Conservation (phyloP, 164 flowering plant species). For the Nelumbo lutea region DNA sequence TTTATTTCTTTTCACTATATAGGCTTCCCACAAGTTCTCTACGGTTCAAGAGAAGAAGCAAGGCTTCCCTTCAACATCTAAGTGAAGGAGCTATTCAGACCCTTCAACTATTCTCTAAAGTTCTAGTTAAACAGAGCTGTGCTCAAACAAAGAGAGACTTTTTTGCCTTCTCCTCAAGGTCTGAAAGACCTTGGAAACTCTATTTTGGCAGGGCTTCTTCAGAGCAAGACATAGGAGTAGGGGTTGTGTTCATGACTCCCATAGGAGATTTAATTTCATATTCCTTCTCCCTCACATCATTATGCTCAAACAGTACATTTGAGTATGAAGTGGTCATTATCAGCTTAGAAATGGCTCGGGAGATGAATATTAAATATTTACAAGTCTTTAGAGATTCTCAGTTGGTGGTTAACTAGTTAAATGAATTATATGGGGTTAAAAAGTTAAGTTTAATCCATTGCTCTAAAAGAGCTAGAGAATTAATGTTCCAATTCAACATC, state of each 20-base stretch:
- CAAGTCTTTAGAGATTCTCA: slow-evolving; percentile 5
- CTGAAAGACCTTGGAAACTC: background rate
- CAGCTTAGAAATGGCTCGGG: background rate
- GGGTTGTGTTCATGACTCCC: background rate
- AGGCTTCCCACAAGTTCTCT: too few species aligned
- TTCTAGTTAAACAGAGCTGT: too few species aligned
- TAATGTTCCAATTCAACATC: background rate
- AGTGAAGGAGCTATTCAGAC: too few species aligned
- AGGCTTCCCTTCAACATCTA: too few species aligned
- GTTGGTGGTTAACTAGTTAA: slow-evolving; percentile 5
- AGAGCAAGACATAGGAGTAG: background rate
- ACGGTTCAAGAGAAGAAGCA: too few species aligned
- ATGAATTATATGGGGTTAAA: slow-evolving; percentile 5
- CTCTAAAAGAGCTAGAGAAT: background rate
- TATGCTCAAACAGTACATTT: slow-evolving; percentile 7
- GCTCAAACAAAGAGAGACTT: too few species aligned
- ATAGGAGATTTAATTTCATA: background rate
- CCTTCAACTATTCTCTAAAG: too few species aligned
- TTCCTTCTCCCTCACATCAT: background rate
- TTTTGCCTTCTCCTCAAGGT: too few species aligned
- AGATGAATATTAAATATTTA: background rate
- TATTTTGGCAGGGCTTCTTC: slow-evolving; percentile 3
- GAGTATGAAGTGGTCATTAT: slow-evolving; percentile 9
- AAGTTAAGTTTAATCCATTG: background rate
- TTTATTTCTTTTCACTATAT: too few species aligned